Base-by-base conservation (phyloP, 2,329 filamentous ascomycete genomes). In the Chaetomium sp. region DNA sequence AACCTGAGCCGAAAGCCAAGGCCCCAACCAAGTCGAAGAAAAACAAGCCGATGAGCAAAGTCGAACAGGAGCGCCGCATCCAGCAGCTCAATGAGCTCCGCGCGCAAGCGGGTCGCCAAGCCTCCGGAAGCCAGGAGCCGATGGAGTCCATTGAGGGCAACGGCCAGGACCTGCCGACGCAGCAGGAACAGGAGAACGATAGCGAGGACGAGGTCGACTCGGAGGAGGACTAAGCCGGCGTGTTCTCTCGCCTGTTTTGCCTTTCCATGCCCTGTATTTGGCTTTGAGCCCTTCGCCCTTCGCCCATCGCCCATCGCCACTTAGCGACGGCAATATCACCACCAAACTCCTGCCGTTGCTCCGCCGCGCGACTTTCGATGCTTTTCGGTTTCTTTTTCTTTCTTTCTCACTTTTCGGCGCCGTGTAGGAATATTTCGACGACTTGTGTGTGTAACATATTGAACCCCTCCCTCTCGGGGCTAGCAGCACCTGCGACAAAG, bases 11-110 rank as follows among this genome's bases (percentile, higher is more conserved):
- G 1, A 67, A 64, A 35, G 27, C 58, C 10, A 67, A 65, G 49
- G 38, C 66, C 45, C 68, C 71, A 27, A 53, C 54, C 42, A 84
- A 84, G 70, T 79, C 80, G 52, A 85, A 84, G 74, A 87, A 87
- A 76, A 87, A 88, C 70, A 88, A 88, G 75, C 86, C 86, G 1
- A 89, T 89, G 86, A 85, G 82, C 70, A 86, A 86, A 71, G 73
- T 75, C 37, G 85, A 88, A 70, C 86, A 89, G 70, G 84, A 87
- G 66, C 77, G 79, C 43, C 84, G 81, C 61, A 86, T 89, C 64
- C 76, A 79, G 61, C 76, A 82, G 67, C 76, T 88, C 32, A 78
- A 81, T 61, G 78, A 81, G 66, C 78, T 83, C 60, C 75, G 85
- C 62, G 76, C 75, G n/a, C 70, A 76, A 54, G 77, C 76, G 56